Evolutionary conservation across 495 filamentous ascomycete species (phyloP), one percentile per base, ranked within the genome.

Genomic region (Lophiostoma macrostomum): DNA sequence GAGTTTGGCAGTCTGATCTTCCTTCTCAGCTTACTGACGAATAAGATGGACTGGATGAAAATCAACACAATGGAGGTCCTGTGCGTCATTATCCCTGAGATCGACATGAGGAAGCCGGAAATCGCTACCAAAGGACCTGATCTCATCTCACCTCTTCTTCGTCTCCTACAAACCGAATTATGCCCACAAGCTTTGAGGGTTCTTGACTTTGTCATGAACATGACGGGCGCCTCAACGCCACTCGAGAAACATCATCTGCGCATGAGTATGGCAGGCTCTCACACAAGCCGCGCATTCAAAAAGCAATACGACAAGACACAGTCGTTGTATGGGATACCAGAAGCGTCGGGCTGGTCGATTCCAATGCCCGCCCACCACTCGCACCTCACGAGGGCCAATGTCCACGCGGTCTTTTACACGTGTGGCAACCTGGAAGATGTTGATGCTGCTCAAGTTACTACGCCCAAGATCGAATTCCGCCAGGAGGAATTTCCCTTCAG

Each of bases 401-500:
- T 97, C n/a, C 91, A 96, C 60, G 88, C 90, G 0, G 90, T 93
- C 3, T 96, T 95, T 68, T 93, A 96, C 67, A 95, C 89, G 43
- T 95, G 91, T 56, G 80, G 79, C 39, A 74, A 69, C 55, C 70
- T 79, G 0, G 76, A 81, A 41, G 77, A 80, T 20, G 69, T 74
- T 56, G 74, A 79, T 40, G 68, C 69, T 12, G 74, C 79, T 39
- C 75, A 84, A n/a, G 76, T 77, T 1, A 78, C 83, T 44, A 90
- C 89, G 0, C 85, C 90, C 12, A 88, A 93, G 44, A 84, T 99
- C 14, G 89, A 93, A 60, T 96, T 99, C 73, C 86, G 91, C 48
- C 76, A 81, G 4, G 93, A 99, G 53, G 90, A 96, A 30, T 95
- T 87, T 66, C 83, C 85, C 44, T 87, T 85, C 28, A 77, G 80